Percentiles rank a stretch among this genome's conserved stretches.
These are phyloP conservation scores for Gaultheria prostrata DNA, from an alignment of 148 eudicot genomes.

Conservation along the genomic window DNA sequence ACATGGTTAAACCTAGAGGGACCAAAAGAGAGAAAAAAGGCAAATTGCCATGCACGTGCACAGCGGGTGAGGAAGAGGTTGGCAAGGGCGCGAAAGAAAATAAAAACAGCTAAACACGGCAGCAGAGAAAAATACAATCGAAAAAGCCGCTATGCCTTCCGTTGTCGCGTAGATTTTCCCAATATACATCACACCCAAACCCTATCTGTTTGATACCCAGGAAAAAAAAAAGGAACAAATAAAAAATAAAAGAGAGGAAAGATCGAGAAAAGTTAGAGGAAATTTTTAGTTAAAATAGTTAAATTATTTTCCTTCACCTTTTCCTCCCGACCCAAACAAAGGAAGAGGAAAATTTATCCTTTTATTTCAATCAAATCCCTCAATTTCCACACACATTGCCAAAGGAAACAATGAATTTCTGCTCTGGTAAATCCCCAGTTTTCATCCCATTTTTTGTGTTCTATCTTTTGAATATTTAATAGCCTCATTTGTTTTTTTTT, in stretches of 20 bases:
- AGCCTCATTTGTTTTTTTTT: background rate
- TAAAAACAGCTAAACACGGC: conserved; percentile 2
- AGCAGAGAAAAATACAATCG: background rate
- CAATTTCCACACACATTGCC: background rate
- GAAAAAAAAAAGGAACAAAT: too few relatives aligned
- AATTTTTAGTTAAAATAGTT: too few relatives aligned
- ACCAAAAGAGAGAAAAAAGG: background rate
- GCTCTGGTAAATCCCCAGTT: conserved; percentile 9
- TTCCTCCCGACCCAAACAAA: too few relatives aligned
- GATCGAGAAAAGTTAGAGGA: too few relatives aligned
- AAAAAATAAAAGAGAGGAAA: too few relatives aligned
- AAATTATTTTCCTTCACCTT: too few relatives aligned
- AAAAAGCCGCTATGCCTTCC: background rate
- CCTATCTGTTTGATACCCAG: too few relatives aligned
- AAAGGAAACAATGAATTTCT: background rate
- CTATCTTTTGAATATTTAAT: background rate
- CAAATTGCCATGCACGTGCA: background rate
- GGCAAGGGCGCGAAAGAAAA: conserved; percentile 8
- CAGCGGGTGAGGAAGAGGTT: background rate
- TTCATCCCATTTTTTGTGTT: background rate
- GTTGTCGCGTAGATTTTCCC: background rate
- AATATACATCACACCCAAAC: conserved; percentile 6
- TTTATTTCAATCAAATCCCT: background rate
- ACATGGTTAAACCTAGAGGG: background rate
- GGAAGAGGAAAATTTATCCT: too few relatives aligned